phyloP scores from a whole-genome alignment of 495 filamentous ascomycete species.

The Penicilliopsis zonata region DNA sequence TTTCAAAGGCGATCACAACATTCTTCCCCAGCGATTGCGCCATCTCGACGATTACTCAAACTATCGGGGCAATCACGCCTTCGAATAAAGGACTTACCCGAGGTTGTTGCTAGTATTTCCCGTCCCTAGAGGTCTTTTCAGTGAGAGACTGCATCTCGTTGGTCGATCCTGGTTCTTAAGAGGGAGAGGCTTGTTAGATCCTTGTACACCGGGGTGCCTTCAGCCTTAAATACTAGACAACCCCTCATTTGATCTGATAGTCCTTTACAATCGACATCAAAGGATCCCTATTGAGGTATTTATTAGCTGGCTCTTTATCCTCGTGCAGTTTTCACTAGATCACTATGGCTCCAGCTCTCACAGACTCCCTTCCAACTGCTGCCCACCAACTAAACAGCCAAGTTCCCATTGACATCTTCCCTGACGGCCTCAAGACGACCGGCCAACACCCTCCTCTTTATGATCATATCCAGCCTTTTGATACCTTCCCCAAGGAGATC shows the following conservation, averaged over 20 bases:
- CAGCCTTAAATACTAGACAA: neutral
- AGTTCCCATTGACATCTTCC: conserved; percentile 31
- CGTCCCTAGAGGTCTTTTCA: too few relatives aligned
- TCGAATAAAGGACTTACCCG: too few relatives aligned
- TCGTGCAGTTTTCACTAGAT: conserved; percentile 1
- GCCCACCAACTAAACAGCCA: conserved; percentile 17
- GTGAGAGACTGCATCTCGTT: too few relatives aligned
- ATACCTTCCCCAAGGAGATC: conserved; percentile 61
- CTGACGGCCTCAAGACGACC: conserved; percentile 53
- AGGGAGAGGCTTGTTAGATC: neutral
- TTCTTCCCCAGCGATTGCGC: too few relatives aligned
- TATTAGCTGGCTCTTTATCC: neutral
- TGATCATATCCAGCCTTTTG: conserved; percentile 52
- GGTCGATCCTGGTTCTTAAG: too few relatives aligned
- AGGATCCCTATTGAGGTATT: too few relatives aligned
- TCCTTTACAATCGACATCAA: too few relatives aligned
- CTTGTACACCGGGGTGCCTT: neutral
- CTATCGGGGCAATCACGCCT: too few relatives aligned
- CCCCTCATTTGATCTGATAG: neutral
- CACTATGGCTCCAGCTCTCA: conserved; percentile 27
- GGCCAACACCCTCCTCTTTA: conserved; percentile 72
- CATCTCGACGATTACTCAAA: too few relatives aligned
- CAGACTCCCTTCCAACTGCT: conserved; percentile 14
- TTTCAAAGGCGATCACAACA: too few relatives aligned
- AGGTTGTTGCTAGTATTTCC: too few relatives aligned